Evolutionary conservation across 2,329 filamentous ascomycete genomes (phyloP), one percentile per base, ranked within the genome.

Genomic region (Sarocladium oryzae): DNA sequence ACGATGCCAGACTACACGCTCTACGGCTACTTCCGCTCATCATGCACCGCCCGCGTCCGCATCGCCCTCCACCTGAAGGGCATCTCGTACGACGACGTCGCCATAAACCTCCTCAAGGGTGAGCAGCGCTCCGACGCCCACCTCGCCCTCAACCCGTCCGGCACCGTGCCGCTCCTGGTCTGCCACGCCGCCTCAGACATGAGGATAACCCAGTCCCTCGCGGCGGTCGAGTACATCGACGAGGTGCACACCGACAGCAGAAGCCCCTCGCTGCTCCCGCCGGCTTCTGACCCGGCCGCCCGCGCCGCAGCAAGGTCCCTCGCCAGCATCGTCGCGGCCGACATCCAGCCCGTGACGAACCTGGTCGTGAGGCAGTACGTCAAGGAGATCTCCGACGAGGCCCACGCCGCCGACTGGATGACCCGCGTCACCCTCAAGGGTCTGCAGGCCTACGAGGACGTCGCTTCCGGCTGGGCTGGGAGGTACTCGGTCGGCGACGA

Each of bases 211-310:
- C 79, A 83, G 58, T 83, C 79, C 4, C 61, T 82, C 32, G 77
- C 82, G 2, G 80, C 79, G 0, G 68, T 85, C 3, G 81, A 85
- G 58, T 85, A 78, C 55, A 70, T 85, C 2, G 81, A 84, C 45
- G 81, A 85, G 56, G 63, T 64, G 2, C 72, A 74, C 38, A 72
- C 76, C 0, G 58, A 67, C 0, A 53, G 58, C 0, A 23, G 40
- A 43, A n/a, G n/a, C n/a, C 40, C 40, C 4, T 58, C 61, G 0
- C 69, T 83, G 1, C 69, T 84, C 0, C 81, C 81, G 1, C 78
- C 81, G 0, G 6, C 54, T 0, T 43, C 40, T 9, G n/a, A 43
- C 40, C 62, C 69, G 0, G 56, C 64, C 2, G 60, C 56, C 0
- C 70, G 81, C 16, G 79, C 80, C 0, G 60, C 64, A 2, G 77